Evolutionary conservation across 306 rosid species (phyloP), one percentile per base, ranked within the genome.

Genomic region (Boehmeria nivea): DNA sequence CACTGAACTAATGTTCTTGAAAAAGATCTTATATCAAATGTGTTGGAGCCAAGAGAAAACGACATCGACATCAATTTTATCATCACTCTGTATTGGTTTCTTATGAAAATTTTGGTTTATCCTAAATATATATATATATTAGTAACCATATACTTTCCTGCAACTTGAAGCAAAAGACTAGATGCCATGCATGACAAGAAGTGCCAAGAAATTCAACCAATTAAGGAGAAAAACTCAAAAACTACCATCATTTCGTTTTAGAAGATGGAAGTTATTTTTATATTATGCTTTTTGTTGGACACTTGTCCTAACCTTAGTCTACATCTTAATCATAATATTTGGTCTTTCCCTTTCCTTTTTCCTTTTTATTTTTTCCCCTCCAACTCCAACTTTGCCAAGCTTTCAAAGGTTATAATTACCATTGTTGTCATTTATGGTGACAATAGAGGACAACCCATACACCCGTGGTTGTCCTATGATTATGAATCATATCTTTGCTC

Each of bases 401-500:
- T 72, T 79, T 79, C 81, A 82, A 85, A 72, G 74, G 66, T 59
- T 70, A 82, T 82, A 69, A 85, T 85, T 75, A 67, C 63, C 59
- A 64, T 63, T 72, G 77, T 76, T 78, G 60, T 59, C 26, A 67
- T 73, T 78, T 68, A 12, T 73, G 64, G 67, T 69, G 83, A 81
- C 62, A 68, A 31, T 74, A 76, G 83, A 85, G 76, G 86, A 83
- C 89, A 76, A 52, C 86, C 78, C 58, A 70, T 59, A 67, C 57
- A 54, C 73, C 78, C 94, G 76, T 84, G 85, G 72, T 59, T 48
- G 68, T 64, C 74, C 67, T n/a, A n/a, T n/a, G n/a, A n/a, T n/a
- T 66, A 49, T 64, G 81, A 85, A 79, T 74, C 76, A 85, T 79
- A 65, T 71, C 71, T n/a, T 70, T 46, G 42, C 63, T 65, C 60